phyloP scores from a whole-genome alignment of 148 eudicot genomes.

The Selenicereus undatus region DNA sequence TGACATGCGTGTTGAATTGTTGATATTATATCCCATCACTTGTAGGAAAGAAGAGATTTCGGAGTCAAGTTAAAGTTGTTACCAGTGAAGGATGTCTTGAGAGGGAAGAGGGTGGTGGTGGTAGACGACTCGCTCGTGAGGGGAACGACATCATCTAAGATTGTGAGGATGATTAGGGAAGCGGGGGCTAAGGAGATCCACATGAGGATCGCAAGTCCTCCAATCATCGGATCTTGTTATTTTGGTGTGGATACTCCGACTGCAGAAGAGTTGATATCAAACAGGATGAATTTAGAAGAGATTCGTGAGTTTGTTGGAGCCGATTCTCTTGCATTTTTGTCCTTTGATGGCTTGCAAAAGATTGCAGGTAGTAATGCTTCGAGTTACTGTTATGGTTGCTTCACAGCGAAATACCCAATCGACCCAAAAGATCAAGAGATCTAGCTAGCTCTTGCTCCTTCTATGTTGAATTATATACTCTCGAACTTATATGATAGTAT shows the following conservation, averaged over 20 bases:
- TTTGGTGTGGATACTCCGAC: conserved; percentile 93
- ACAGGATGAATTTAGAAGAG: conserved; percentile 55
- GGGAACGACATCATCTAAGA: conserved; percentile 82
- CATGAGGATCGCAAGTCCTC: conserved; percentile 78
- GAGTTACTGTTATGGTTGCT: conserved; percentile 59
- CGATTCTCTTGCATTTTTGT: conserved; percentile 81
- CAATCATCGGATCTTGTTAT: conserved; percentile 64
- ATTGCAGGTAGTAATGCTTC: conserved; percentile 38
- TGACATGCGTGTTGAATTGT: background rate
- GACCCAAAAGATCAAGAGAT: conserved; percentile 28
- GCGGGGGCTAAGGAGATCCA: conserved; percentile 65
- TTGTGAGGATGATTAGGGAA: conserved; percentile 73
- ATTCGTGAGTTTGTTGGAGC: conserved; percentile 42
- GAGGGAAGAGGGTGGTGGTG: conserved; percentile 85
- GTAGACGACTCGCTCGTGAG: conserved; percentile 91
- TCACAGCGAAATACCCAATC: conserved; percentile 55
- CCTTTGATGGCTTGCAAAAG: conserved; percentile 50
- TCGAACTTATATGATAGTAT: background rate
- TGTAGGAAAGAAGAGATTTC: conserved; percentile 52
- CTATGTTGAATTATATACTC: background rate
- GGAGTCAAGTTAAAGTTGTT: conserved; percentile 53
- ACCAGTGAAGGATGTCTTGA: conserved; percentile 41
- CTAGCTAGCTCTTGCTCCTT: background rate
- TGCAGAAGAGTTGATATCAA: conserved; percentile 72
- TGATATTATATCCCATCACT: background rate